A percentile compares a stretch with the other conserved stretches of the same genome.
Evolutionary conservation across 1,284 basidiomycete species (phyloP).

Genomic region (Sanguinoderma infundibulare): DNA sequence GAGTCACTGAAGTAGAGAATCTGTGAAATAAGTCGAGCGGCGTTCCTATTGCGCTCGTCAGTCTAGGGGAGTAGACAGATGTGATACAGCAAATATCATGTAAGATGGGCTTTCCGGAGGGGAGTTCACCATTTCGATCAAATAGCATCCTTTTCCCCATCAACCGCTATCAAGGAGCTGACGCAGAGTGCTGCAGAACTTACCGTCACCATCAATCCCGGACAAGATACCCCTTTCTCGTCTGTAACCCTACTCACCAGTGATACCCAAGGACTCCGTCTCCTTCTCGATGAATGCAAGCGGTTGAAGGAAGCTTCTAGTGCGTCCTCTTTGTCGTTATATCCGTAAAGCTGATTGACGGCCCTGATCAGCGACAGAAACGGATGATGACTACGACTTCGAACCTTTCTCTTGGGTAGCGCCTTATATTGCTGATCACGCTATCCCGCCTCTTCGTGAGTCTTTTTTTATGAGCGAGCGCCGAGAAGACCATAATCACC

Average conservation of each 20-base stretch:
- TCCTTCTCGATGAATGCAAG: constrained; percentile 52
- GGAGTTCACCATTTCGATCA: too few relatives aligned
- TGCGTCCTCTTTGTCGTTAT: constrained; percentile 22
- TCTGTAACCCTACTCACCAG: constrained; percentile 49
- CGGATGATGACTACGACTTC: constrained; percentile 18
- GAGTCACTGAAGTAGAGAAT: too few relatives aligned
- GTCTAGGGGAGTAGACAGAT: too few relatives aligned
- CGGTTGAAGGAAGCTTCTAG: constrained; percentile 48
- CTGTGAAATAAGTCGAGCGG: neutral
- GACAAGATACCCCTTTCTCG: constrained; percentile 32
- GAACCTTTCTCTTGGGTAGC: constrained; percentile 41
- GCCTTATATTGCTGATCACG: constrained; percentile 20
- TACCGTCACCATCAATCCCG: constrained; percentile 50
- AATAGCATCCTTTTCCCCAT: neutral
- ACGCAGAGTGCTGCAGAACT: constrained; percentile 35
- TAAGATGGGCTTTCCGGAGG: too few relatives aligned
- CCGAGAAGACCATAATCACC: neutral
- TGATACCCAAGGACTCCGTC: constrained; percentile 49
- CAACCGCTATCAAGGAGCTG: neutral
- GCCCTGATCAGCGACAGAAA: constrained; percentile 7
- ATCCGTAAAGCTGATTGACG: neutral
- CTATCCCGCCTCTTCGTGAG: constrained; percentile 20
- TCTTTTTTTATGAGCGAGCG: neutral
- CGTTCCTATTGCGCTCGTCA: neutral
- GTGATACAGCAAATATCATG: too few relatives aligned